A percentile compares a stretch with the other conserved stretches of the same genome.
phyloP scores from a whole-genome alignment of 2,329 filamentous ascomycete species.

The Neonectria punicea region DNA sequence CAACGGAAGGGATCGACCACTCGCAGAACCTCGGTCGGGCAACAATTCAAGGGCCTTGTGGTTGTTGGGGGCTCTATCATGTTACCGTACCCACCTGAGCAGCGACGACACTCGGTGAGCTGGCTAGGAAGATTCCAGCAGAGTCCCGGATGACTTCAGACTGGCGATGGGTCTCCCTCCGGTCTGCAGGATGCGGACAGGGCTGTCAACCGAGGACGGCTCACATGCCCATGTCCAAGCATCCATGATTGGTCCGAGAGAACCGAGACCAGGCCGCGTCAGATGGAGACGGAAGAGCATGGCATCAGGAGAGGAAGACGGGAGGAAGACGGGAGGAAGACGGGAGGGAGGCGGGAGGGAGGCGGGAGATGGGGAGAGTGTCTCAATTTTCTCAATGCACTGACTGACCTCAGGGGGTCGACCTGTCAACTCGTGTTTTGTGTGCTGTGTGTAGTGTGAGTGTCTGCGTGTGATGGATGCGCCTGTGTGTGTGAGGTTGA shows the following conservation, averaged over 20 bases:
- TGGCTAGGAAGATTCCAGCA: neutral
- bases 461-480: neutral
- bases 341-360: no score
- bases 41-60: neutral
- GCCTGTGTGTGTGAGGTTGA: neutral
- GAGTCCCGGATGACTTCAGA: neutral
- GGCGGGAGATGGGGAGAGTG: neutral
- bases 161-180: no score
- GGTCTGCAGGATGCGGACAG: neutral
- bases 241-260: neutral
- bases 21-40: conserved; percentile 28
- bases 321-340: no score
- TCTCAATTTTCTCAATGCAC: neutral
- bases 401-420: no score
- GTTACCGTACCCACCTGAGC: conserved; percentile 15
- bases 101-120: neutral
- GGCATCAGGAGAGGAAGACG: neutral
- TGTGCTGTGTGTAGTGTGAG: neutral
- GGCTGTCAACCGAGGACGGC: neutral
- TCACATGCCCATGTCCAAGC: neutral
- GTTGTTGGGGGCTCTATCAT: neutral
- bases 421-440: neutral
- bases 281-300: neutral
- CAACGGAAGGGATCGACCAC: conserved; percentile 33
- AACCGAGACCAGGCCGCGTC: conserved; percentile 1